phyloP scores from a whole-genome alignment of 495 filamentous ascomycete species.

The Annulohypoxylon moriforme region DNA sequence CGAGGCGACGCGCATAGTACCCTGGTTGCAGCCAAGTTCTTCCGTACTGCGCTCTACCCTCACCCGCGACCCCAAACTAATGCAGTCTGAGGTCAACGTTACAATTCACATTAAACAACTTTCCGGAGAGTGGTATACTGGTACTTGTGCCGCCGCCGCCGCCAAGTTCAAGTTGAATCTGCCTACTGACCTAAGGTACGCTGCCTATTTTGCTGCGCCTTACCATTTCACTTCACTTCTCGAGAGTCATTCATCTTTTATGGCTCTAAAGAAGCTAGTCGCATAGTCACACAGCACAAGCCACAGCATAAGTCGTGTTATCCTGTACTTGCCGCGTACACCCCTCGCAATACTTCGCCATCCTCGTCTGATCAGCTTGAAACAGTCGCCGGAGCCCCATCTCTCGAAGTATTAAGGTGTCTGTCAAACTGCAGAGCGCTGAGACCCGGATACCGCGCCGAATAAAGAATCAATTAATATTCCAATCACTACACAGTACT shows the following conservation, averaged over 20 bases:
- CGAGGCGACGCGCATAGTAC: constrained; percentile 44
- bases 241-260: background rate
- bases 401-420: constrained; percentile 17
- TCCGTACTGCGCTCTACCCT: constrained; percentile 25
- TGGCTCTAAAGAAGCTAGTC: background rate
- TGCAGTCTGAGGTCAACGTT: constrained; percentile 50
- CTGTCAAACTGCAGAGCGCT: constrained; percentile 8
- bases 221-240: constrained; percentile 10
- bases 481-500: background rate
- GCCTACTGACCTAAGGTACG: constrained; percentile 7
- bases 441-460: constrained; percentile 25
- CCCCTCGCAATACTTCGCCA: constrained; percentile 6
- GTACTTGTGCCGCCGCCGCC: constrained; percentile 20
- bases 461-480: constrained; percentile 14
- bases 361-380: background rate
- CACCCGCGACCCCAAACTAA: constrained; percentile 31
- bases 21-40: constrained; percentile 39
- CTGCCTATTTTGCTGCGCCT: constrained; percentile 23
- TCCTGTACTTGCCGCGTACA: constrained; percentile 5
- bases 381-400: constrained; percentile 20
- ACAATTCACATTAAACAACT: constrained; percentile 39
- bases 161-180: constrained; percentile 16
- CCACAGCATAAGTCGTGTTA: background rate
- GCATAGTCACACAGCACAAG: constrained; percentile 7
- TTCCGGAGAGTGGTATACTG: constrained; percentile 24